Evolutionary conservation across 345 rosid genomes (phyloP).

Genomic region (Syzygium oleosum): DNA sequence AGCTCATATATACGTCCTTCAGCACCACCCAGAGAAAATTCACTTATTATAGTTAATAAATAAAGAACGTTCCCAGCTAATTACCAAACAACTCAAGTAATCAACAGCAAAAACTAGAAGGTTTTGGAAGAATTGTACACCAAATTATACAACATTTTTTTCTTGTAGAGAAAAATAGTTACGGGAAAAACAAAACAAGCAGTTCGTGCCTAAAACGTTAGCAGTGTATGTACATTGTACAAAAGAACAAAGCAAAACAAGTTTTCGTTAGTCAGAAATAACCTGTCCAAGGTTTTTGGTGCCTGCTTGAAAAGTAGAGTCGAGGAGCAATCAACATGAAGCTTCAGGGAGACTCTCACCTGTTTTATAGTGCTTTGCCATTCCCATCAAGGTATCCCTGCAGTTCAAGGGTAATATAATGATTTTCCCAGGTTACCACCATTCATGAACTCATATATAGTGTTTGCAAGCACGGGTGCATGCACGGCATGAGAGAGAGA

Average conservation of each 20-base stretch:
- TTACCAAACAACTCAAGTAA: background rate
- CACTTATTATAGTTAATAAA: background rate
- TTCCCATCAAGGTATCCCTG: conserved; percentile 58
- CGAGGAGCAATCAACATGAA: conserved; percentile 60
- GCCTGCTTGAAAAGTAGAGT: conserved; percentile 74
- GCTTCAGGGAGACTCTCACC: conserved; percentile 68
- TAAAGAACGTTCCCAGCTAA: background rate
- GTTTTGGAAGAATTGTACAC: background rate
- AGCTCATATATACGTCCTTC: too few relatives aligned
- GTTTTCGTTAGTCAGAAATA: conserved; percentile 1
- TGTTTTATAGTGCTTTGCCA: conserved; percentile 74
- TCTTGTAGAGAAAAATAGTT: background rate
- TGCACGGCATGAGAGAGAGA: too few relatives aligned
- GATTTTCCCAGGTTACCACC: background rate
- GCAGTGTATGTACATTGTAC: background rate
- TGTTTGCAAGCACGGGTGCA: background rate
- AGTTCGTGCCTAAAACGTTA: background rate
- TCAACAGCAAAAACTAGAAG: background rate
- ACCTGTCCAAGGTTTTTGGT: conserved; percentile 78
- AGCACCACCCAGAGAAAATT: background rate
- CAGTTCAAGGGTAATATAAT: background rate
- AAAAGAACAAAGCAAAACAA: background rate
- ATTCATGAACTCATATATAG: background rate
- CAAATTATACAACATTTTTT: background rate
- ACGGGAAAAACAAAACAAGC: background rate